Conservation (phyloP, 148 eudicot species). For the Vaccinium vitisidaea region DNA sequence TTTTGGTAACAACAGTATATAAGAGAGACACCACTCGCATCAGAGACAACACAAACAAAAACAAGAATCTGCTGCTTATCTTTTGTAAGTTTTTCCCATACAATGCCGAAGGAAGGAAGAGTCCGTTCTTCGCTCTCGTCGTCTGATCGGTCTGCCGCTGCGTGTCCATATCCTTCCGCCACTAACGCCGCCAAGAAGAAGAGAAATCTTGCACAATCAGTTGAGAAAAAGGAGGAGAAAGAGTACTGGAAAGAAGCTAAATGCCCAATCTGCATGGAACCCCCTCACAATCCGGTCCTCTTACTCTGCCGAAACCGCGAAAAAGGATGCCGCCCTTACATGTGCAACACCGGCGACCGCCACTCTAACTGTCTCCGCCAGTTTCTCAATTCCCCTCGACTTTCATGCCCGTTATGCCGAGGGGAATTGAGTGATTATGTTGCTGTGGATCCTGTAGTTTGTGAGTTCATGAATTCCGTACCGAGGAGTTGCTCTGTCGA, state of each 20-base stretch:
- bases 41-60: too few species aligned
- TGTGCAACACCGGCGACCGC: slow-evolving; percentile 27
- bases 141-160: neutral
- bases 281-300: slow-evolving; percentile 29
- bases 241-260: neutral
- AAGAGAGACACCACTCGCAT: too few species aligned
- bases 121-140: neutral
- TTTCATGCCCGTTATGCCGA: slow-evolving; percentile 39
- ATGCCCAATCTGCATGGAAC: slow-evolving; percentile 29
- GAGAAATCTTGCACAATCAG: neutral
- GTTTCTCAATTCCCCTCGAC: slow-evolving; percentile 9
- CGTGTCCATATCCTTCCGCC: neutral
- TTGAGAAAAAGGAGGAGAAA: neutral
- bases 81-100: too few species aligned
- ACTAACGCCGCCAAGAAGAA: neutral
- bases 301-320: slow-evolving; percentile 23
- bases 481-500: slow-evolving; percentile 32
- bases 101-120: too few species aligned
- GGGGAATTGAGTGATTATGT: slow-evolving; percentile 32
- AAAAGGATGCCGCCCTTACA: slow-evolving; percentile 29
- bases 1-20: too few species aligned
- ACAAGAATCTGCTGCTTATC: too few species aligned
- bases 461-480: slow-evolving; percentile 31
- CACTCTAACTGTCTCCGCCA: slow-evolving; percentile 27
- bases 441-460: slow-evolving; percentile 10